A percentile compares a stretch with the other conserved stretches of the same genome.
These are phyloP conservation scores for Echinochloa phyllopogon DNA, from an alignment of 176 grass and related monocot genomes.

Conservation along the genomic window DNA sequence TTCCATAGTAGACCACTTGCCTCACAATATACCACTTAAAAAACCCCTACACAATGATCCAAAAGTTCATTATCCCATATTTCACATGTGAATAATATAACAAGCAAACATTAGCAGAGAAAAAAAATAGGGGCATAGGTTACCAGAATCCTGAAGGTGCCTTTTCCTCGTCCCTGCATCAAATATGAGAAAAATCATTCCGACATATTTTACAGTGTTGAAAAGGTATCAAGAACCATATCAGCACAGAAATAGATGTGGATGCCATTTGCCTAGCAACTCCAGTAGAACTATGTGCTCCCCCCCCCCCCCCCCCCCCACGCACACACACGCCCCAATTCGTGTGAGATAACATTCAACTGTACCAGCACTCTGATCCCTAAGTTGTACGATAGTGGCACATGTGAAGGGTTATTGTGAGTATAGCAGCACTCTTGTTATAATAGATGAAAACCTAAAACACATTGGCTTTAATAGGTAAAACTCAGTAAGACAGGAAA, in stretches of 20 bases:
- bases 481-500: neutral
- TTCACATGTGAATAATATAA: neutral
- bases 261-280: neutral
- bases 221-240: neutral
- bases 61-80: slow-evolving; percentile 8
- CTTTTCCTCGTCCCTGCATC: slow-evolving; percentile 75
- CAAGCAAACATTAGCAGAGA: neutral
- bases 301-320: too few relatives aligned
- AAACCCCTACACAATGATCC: slow-evolving; percentile 64
- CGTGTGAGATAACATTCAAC: neutral
- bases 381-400: neutral
- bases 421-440: neutral
- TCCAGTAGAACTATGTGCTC: neutral
- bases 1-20: neutral
- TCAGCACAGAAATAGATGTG: neutral
- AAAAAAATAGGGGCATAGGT: neutral
- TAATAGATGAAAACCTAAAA: neutral
- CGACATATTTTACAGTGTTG: neutral
- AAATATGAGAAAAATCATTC: slow-evolving; percentile 16
- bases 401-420: neutral
- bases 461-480: neutral
- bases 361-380: neutral
- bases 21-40: slow-evolving; percentile 78
- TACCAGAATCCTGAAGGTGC: slow-evolving; percentile 83
- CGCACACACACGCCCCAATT: neutral